Base-by-base conservation (phyloP, 164 flowering plant species). In the Pachysandra terminalis region DNA sequence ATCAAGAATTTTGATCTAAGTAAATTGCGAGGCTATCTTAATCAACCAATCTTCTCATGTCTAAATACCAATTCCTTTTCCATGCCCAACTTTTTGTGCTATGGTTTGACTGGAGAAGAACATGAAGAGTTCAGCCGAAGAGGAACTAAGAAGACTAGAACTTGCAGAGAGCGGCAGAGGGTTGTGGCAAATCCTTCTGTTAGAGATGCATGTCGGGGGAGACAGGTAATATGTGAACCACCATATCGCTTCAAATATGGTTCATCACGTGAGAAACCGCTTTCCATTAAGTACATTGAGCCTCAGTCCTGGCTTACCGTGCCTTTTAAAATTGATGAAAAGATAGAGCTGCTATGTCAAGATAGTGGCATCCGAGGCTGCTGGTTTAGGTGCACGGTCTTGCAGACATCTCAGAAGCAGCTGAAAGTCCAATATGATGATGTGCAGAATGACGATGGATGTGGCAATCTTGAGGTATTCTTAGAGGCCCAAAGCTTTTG, bases 331-430 rank as follows among this genome's bases (percentile, higher is more conserved):
- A 81, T 82, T 60, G 79, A 81, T 70, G 92, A 83, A 25, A 86
- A 87, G 77, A 77, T 92, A 72, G 98, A 92, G 79, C 57, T 89
- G 58, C 79, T 95, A 21, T 86, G 87, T 80, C 96, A 89, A 78
- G 98, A 95, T 73, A 92, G 96, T 78, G 97, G 97, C 22, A 84
- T 90, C 64, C 77, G 91, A 72, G 96, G 97, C 45, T 95, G 98
- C 79, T 92, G 97, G 97, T 92, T 87, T 72, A 86, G 89, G 72
- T 90, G 97, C 78, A 86, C 83, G 17, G 74, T 95, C 67, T 69
- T 92, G 75, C 71, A 74, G 61, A 71, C 81, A 19, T 78, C 85
- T 37, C 63, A 75, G 71, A 90, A 86, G 65, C 83, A 76, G 66
- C 45, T 90, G 56, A 89, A 85, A 74, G 96, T 92, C 59, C 87